Evolutionary conservation across 164 flowering plant genomes (phyloP).

Genomic region (Cinnamomum micranthum): DNA sequence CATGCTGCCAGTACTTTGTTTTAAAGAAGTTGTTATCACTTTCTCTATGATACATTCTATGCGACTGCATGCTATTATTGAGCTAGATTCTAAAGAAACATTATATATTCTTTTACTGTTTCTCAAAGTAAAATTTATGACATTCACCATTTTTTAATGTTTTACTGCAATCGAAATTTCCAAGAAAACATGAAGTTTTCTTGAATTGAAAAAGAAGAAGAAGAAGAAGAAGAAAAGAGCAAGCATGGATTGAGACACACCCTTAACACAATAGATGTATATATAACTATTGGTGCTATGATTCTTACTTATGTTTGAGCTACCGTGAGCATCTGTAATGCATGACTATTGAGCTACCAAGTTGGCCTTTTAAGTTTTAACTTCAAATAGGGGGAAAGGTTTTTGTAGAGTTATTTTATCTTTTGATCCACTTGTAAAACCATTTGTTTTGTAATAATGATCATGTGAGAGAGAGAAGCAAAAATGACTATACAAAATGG

Average conservation of each 20-base stretch:
- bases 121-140: not conserved
- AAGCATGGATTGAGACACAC: too few species aligned
- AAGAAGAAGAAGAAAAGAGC: not conserved
- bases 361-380: not conserved
- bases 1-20: not conserved
- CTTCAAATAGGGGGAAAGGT: not conserved
- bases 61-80: not conserved
- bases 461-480: too few species aligned
- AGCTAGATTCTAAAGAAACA: not conserved
- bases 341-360: not conserved
- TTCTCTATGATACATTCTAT: not conserved
- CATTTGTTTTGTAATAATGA: too few species aligned
- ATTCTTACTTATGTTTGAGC: not conserved
- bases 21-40: not conserved
- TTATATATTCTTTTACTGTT: too few species aligned
- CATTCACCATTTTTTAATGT: too few species aligned
- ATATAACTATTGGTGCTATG: too few species aligned
- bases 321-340: not conserved
- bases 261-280: too few species aligned
- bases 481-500: too few species aligned
- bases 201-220: not conserved
- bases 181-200: not conserved
- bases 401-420: not conserved
- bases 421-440: not conserved
- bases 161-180: not conserved